Base-by-base conservation (phyloP, 345 rosid species). In the Tarenaya hassleriana region DNA sequence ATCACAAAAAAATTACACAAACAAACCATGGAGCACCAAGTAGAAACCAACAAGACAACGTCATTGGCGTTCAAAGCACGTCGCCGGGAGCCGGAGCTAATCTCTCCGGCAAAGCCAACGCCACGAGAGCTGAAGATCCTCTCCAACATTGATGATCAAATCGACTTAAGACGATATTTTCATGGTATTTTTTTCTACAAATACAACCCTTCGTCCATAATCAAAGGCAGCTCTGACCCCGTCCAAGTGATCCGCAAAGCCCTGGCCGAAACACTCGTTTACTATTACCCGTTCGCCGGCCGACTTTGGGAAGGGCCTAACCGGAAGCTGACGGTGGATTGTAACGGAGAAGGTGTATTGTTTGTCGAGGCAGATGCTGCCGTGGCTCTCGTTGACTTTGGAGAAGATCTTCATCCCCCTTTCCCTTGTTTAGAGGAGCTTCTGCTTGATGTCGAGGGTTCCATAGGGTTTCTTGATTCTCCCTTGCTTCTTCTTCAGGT, bases 361-460 rank as follows among this genome's bases (percentile, higher is more conserved):
- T 74, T 81, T 50, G 63, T 71, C 1, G 88, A 78, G 29, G 88
- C 80, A 0, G 78, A 78, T 29, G 76, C 80, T 9, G 75, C 75
- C 19, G 75, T 74, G 18, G 12, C 71, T 3, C 70, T 81, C 4
- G 51, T 65, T 2, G 63, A 72, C 21, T 64, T 81, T 33, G 69
- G 58, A 10, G 64, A 46, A 16, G 67, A 50, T 5, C 77, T 78
- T 55, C 70, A 59, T 44, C 82, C 84, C 27, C 84, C 82, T 3
- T 64, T 73, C 40, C 82, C 84, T 4, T n/a, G n/a, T n/a, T n/a
- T n/a, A n/a, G 82, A 76, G 31, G 78, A 76, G 61, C 82, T 81
- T 27, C 73, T 81, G 10, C 74, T 55, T 45, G 76, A 75, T 16
- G 82, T 61, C 4, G 27, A 80, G 2, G 76, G 72, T 19, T 76